Evolutionary conservation across 2,329 filamentous ascomycete genomes (phyloP), one percentile per base, ranked within the genome.

Genomic region (Huntiella abstrusa): DNA sequence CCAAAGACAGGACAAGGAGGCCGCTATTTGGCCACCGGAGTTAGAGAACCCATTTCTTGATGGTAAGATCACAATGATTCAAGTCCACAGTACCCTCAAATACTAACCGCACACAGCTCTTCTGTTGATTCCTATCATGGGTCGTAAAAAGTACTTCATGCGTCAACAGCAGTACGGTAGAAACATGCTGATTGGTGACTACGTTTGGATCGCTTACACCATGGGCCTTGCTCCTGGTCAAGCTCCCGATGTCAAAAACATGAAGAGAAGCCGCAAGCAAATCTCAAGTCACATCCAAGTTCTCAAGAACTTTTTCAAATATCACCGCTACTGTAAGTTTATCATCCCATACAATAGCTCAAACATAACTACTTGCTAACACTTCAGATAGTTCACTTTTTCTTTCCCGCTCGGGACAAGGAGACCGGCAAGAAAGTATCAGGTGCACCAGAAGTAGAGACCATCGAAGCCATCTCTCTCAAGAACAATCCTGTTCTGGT

Each of bases 201-300:
- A 80, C 59, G 68, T 81, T 39, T 80, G 69, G 69, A 67, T 71
- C 49, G 64, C 67, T 7, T 66, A 67, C 53, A 63, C 62, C 56
- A 58, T 60, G 32, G 58, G 60, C 32, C 61, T 72, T 49, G 62
- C 65, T 28, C 62, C 66, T 3, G 68, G 68, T 3, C 59, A 60
- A 41, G 59, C 62, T 37, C 66, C 68, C 2, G 64, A 67, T 51
- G 58, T 60, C 37, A 60, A 62, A 43, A 57, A 62, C 52, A 67
- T 70, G 57, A 63, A 67, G 51, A 65, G 74, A 48, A 47, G 46
- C 22, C 48, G 51, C 47, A 81, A 81, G 58, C 75, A 79, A 54
- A 74, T 81, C 4, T 80, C 76, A 2, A 80, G 75, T 55, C 77
- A 81, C 55, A 80, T 81, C 55, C 77, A 82, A 56, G 77, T 82